Base-by-base conservation (phyloP, 768 basidiomycete species). In the Leccinum sublutescens region DNA sequence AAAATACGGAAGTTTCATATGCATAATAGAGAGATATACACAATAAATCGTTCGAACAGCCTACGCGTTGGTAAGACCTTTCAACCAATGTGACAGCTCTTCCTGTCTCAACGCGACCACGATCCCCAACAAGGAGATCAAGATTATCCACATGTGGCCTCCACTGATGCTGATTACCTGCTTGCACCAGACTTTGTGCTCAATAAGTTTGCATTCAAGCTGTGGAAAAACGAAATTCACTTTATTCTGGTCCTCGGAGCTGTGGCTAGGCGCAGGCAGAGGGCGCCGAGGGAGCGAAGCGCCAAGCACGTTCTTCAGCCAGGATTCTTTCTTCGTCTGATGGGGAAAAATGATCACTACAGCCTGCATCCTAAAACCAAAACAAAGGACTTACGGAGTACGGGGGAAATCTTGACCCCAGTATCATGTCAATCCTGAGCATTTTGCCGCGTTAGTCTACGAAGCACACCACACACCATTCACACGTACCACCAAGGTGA, bases 401-500 rank as follows among this genome's bases (percentile, higher is more conserved):
- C 19, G 72, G 72, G 4, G 72, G 72, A 8, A 59, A 73, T 43
- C 73, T 67, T 54, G 60, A 64, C 17, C 70, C 70, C 2, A 73
- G 27, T 11, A 74, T 21, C 34, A 1, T 57, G 55, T 73, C 73
- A 2, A 65, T n/a, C 71, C 71, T 73, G 23, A 5, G 15, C 36
- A 5, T 21, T 15, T 47, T 5, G 38, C 10, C 14, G 4, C 8
- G 14, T 71, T 7, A 67, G 59, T 25, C 17, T 7, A n/a, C 29
- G 2, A 2, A 10, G 19, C n/a, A 34, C 9, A 34, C 4, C 6
- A 4, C 2, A 27, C 14, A 14, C 2, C 6, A 15, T 21, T 8
- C 19, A 47, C 2, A 21, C 69, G 3, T 33, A 74, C 71, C 72
- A 80, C 57, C 67, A 58, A 36, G 79, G 81, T 4, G 71, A 74